Conservation (phyloP, 2,329 filamentous ascomycete species). For the Verticillium zaregamsianum region DNA sequence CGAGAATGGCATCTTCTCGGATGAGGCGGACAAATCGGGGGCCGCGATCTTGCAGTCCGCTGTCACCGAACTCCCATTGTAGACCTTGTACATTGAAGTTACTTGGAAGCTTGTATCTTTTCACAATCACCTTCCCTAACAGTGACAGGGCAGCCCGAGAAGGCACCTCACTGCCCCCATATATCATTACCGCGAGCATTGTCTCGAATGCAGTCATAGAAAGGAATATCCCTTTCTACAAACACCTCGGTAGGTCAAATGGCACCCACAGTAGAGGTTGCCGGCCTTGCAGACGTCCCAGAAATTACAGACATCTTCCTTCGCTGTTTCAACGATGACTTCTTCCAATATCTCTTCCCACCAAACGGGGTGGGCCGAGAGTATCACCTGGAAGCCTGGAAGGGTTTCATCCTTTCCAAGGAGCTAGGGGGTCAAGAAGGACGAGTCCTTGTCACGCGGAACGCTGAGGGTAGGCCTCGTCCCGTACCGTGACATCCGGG, state of each 20-base stretch:
- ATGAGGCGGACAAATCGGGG: too few relatives aligned
- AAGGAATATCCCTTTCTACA: too few relatives aligned
- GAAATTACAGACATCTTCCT: slow-evolving; percentile 9
- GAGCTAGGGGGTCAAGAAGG: slow-evolving; percentile 4
- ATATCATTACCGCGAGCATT: too few relatives aligned
- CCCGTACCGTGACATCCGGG: background rate
- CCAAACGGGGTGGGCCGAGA: slow-evolving; percentile 8
- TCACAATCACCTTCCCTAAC: too few relatives aligned
- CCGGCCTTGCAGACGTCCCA: slow-evolving; percentile 5
- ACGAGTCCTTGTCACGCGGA: slow-evolving; percentile 7
- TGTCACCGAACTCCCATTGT: too few relatives aligned
- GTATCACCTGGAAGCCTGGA: slow-evolving; percentile 5
- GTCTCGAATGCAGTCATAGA: too few relatives aligned
- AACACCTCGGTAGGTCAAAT: background rate
- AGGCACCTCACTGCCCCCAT: too few relatives aligned
- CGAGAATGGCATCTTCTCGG: too few relatives aligned
- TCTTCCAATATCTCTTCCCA: slow-evolving; percentile 8
- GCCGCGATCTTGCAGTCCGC: too few relatives aligned
- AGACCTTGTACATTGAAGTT: too few relatives aligned
- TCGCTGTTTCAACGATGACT: slow-evolving; percentile 9
- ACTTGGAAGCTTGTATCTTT: too few relatives aligned
- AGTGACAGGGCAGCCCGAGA: too few relatives aligned
- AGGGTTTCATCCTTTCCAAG: slow-evolving; percentile 7
- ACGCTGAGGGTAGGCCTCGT: slow-evolving; percentile 1
- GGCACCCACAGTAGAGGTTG: slow-evolving; percentile 4